These are phyloP conservation scores for Angophora floribunda DNA, from an alignment of 345 rosid species.

Conservation along the genomic window DNA sequence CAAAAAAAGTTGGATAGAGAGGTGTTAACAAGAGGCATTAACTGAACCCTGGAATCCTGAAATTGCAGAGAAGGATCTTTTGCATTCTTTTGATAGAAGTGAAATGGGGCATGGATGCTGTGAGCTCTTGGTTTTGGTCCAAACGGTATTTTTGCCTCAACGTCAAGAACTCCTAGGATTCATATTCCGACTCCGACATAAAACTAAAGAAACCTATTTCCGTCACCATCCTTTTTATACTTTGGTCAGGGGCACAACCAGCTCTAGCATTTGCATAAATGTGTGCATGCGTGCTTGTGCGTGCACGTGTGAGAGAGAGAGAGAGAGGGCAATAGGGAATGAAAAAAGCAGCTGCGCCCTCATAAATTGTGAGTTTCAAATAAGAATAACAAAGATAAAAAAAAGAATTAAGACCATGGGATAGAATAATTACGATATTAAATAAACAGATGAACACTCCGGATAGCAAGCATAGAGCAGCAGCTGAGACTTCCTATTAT, in stretches of 20 bases:
- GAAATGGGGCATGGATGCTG: neutral
- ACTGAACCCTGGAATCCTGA: neutral
- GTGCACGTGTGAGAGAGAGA: no score
- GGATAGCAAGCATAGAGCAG: neutral
- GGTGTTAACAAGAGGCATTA: neutral
- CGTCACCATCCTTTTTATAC: neutral
- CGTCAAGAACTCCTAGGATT: neutral
- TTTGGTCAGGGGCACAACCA: neutral
- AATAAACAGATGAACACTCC: neutral
- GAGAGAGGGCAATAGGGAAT: neutral
- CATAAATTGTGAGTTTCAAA: neutral
- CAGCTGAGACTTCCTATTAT: neutral
- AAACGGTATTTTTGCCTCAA: neutral
- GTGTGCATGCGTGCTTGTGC: neutral
- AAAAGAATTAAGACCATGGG: neutral
- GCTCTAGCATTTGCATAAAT: neutral
- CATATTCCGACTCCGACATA: neutral
- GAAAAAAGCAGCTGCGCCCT: neutral
- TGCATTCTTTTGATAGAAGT: neutral
- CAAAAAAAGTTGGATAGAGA: neutral
- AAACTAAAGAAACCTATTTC: neutral
- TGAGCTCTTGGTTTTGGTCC: neutral
- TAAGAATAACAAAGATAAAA: neutral
- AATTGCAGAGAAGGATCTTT: neutral
- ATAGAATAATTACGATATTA: neutral